phyloP scores from a whole-genome alignment of 1,284 basidiomycete genomes.

The Papiliotrema flavescens region DNA sequence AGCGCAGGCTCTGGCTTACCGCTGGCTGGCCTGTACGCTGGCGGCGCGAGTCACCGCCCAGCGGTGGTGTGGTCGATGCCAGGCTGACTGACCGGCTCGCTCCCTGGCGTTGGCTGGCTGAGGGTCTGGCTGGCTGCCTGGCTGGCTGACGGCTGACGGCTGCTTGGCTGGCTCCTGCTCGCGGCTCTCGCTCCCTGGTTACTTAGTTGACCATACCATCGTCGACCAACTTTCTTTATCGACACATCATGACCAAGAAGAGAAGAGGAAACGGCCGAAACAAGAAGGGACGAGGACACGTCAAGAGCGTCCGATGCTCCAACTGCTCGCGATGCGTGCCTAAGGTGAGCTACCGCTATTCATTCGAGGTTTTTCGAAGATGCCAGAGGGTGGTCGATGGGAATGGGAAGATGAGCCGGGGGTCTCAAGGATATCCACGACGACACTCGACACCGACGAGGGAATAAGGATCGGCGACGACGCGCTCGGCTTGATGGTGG shows the following conservation, averaged over 20 bases:
- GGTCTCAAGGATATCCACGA: neutral
- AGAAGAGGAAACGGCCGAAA: conserved; percentile 97
- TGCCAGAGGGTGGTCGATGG: neutral
- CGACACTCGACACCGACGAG: neutral
- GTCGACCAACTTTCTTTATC: neutral
- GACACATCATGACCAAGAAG: conserved; percentile 77
- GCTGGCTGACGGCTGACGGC: neutral
- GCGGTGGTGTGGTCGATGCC: too few species aligned
- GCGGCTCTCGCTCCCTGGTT: neutral
- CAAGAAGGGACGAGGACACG: conserved; percentile 98
- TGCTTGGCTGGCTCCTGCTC: neutral
- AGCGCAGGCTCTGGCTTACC: too few species aligned
- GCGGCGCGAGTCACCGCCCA: too few species aligned
- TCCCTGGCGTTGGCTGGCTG: neutral
- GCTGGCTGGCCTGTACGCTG: too few species aligned
- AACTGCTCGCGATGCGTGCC: conserved; percentile 91
- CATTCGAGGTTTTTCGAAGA: neutral
- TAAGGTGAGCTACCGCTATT: conserved; percentile 53
- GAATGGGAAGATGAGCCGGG: neutral
- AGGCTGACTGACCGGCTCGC: neutral
- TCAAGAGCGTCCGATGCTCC: conserved; percentile 83
- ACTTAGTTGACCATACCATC: neutral
- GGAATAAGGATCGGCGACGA: neutral
- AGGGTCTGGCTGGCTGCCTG: too few species aligned
- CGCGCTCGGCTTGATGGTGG: neutral